Conservation (phyloP, 176 grass and related monocot genomes). For the Oryza meyeriana region DNA sequence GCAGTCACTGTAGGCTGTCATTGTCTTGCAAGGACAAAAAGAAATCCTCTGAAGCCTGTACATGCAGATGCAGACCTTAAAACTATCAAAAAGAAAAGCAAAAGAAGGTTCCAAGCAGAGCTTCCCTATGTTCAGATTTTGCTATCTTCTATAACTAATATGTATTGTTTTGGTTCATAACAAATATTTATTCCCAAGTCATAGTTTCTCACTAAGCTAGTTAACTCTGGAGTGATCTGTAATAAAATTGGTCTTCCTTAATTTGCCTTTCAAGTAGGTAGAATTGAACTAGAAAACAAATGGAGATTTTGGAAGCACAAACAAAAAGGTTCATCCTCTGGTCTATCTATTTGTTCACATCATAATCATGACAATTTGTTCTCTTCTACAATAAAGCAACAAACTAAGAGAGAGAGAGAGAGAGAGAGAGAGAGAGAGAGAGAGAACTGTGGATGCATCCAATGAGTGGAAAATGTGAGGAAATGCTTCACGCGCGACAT, state of each 20-base stretch:
- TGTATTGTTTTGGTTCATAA: background rate
- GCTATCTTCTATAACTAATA: background rate
- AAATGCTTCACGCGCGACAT: slow-evolving; percentile 44
- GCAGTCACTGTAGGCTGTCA: slow-evolving; percentile 20
- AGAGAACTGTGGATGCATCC: slow-evolving; percentile 24
- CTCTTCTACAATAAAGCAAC: slow-evolving; percentile 38
- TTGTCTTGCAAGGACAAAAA: slow-evolving; percentile 35
- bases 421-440: background rate
- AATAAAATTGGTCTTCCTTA: background rate
- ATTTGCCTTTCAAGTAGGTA: slow-evolving; percentile 23
- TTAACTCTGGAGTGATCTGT: slow-evolving; percentile 7
- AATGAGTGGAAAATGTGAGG: slow-evolving; percentile 27
- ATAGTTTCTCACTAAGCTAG: background rate
- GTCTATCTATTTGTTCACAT: slow-evolving; percentile 22
- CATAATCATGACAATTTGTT: slow-evolving; percentile 48
- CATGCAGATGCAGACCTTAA: slow-evolving; percentile 40
- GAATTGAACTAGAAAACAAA: slow-evolving; percentile 33
- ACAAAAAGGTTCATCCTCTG: slow-evolving; percentile 41
- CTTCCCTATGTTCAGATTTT: slow-evolving; percentile 19
- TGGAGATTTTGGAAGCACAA: slow-evolving; percentile 36
- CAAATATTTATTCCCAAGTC: background rate
- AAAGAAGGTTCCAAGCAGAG: slow-evolving; percentile 21
- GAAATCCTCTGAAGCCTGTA: slow-evolving; percentile 7
- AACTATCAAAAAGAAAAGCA: slow-evolving; percentile 36
- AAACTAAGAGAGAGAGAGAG: background rate